A percentile compares a stretch with the other conserved stretches of the same genome.
Evolutionary conservation across 2,329 filamentous ascomycete species (phyloP).

Genomic region (Sporothrix brunneoviolacea): DNA sequence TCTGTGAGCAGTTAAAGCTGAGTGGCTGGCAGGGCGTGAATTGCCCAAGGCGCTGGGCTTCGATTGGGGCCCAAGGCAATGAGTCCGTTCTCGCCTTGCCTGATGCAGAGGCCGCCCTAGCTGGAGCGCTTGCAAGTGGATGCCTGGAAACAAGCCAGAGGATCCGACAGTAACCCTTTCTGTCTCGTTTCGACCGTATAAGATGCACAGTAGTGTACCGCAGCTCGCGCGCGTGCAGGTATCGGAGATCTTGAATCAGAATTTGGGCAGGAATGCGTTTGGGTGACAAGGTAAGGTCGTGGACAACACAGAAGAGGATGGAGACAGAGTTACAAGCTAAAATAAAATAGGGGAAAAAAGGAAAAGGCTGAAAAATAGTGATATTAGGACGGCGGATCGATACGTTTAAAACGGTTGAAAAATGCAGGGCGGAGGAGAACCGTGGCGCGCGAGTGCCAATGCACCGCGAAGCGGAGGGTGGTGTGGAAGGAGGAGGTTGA

Average conservation of each 20-base stretch:
- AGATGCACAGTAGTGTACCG: background rate
- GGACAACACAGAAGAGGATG: no score
- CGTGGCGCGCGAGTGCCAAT: constrained; percentile 3
- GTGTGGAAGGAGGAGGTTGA: background rate
- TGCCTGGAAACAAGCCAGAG: background rate
- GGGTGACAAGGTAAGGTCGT: background rate
- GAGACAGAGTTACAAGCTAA: no score
- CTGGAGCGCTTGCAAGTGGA: constrained; percentile 4
- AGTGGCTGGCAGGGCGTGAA: background rate
- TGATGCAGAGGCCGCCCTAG: constrained; percentile 8
- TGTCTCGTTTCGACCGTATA: constrained; percentile 3
- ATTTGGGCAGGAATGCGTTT: constrained; percentile 12
- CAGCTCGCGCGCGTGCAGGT: constrained; percentile 1
- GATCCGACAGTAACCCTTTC: background rate
- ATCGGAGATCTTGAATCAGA: constrained; percentile 5
- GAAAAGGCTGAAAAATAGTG: background rate
- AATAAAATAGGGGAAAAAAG: background rate
- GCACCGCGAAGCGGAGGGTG: constrained; percentile 1
- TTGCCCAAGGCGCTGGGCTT: background rate
- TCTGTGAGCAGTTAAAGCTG: background rate
- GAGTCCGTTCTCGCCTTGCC: background rate
- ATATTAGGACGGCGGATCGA: constrained; percentile 5
- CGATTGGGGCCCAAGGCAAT: background rate
- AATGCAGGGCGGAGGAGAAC: constrained; percentile 3
- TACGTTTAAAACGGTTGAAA: background rate